Conservation (phyloP, 306 rosid species). For the Acacia melanoxylon region DNA sequence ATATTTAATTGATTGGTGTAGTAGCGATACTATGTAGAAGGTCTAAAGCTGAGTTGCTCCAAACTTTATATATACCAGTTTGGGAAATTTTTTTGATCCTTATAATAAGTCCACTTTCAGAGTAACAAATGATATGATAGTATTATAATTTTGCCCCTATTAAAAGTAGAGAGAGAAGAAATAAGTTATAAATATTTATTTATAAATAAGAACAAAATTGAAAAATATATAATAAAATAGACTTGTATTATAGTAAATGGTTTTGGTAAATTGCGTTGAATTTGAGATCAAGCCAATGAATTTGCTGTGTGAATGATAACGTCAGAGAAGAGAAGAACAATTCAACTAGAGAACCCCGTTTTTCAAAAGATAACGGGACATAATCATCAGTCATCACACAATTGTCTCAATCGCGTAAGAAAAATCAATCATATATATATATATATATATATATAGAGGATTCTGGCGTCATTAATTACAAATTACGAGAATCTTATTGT, state of each 20-base stretch:
- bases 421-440: background rate
- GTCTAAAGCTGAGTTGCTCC: too few species aligned
- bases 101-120: too few species aligned
- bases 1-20: too few species aligned
- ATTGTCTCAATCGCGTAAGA: background rate
- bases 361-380: background rate
- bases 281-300: background rate
- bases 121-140: too few species aligned
- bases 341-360: background rate
- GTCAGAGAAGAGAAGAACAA: background rate
- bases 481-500: background rate
- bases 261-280: background rate
- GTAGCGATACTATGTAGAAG: too few species aligned
- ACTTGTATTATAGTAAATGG: background rate
- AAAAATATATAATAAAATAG: background rate
- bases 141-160: too few species aligned
- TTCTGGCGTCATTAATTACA: background rate
- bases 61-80: too few species aligned
- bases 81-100: too few species aligned
- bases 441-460: background rate
- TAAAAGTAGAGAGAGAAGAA: too few species aligned
- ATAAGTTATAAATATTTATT: too few species aligned
- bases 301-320: background rate
- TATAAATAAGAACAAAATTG: too few species aligned
- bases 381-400: constrained; percentile 2